Evolutionary conservation across 148 eudicot genomes (phyloP), one percentile per base, ranked within the genome.

Genomic region (Heliamphora exappendiculata): DNA sequence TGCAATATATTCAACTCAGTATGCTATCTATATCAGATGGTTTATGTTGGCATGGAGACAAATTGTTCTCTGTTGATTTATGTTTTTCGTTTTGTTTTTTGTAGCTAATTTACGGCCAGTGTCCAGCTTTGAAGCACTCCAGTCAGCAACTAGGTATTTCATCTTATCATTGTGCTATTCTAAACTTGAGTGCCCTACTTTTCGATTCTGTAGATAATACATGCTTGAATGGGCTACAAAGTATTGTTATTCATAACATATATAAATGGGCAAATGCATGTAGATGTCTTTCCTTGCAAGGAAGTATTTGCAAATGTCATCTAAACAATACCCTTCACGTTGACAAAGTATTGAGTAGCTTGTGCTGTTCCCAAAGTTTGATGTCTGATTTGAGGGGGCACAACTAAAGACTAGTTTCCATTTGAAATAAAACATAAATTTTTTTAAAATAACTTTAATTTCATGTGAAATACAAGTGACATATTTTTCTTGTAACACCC

Each of bases 81-180:
- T 45, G 28, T 26, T 3, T 31, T 45, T 4, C 39, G 17, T 28
- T 39, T 76, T 55, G 34, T 45, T 26, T 49, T 58, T 42, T 81
- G 86, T 90, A 93, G 97, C 85, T 74, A 85, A 81, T 80, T 72
- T 84, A 64, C 83, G 87, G 37, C 87, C 80, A 33, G 82, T 84
- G 67, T 82, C 91, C 78, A 87, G 89, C 74, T 88, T 79, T 81
- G 96, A 89, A 75, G 85, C 93, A 67, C 86, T 87, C 58, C 96
- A 89, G 70, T 83, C 85, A 72, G 85, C 86, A 26, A 88, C 86
- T 37, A 91, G 91, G 98, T 91, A 82, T 74, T 70, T 70, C 28
- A 28, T 80, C n/a, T 13, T 50, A 69, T 42, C 41, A 8, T 70
- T 66, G 1, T 19, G 66, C n/a, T n/a, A 57, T 57, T 41, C 67